Evolutionary conservation across 2,329 filamentous ascomycete species (phyloP).

Genomic region (Pseudogymnoascus sp.): DNA sequence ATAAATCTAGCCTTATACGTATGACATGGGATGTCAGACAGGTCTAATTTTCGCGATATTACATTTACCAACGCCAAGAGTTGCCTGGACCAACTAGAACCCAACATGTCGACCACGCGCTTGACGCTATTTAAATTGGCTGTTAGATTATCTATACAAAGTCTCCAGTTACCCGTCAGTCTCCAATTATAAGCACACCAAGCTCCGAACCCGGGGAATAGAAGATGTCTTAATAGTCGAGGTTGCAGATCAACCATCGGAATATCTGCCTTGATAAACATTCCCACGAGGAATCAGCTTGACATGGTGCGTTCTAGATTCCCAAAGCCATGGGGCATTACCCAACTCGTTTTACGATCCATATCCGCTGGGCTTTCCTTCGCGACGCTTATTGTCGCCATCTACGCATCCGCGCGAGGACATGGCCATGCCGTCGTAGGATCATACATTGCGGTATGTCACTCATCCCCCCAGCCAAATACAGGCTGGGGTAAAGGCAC

Average conservation of each 20-base stretch:
- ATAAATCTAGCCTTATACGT: no score
- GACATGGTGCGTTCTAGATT: not conserved
- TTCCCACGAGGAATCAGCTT: not conserved
- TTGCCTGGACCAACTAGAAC: not conserved
- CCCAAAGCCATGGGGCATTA: not conserved
- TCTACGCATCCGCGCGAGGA: not conserved
- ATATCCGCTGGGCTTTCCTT: not conserved
- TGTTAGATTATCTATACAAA: not conserved
- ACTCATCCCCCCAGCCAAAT: not conserved
- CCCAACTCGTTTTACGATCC: not conserved
- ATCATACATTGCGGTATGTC: not conserved
- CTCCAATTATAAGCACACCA: not conserved
- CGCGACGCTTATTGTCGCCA: not conserved
- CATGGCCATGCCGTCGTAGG: not conserved
- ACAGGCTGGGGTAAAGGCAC: not conserved
- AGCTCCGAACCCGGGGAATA: not conserved
- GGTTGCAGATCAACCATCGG: not conserved
- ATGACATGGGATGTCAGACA: no score
- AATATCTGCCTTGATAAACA: not conserved
- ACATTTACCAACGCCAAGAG: not conserved
- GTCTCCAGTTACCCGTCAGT: not conserved
- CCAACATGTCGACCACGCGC: not conserved
- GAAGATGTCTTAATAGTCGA: not conserved
- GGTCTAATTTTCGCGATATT: no score
- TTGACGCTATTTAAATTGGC: not conserved